Conservation (phyloP, 2,329 filamentous ascomycete species). For the Fusarium hainanense region DNA sequence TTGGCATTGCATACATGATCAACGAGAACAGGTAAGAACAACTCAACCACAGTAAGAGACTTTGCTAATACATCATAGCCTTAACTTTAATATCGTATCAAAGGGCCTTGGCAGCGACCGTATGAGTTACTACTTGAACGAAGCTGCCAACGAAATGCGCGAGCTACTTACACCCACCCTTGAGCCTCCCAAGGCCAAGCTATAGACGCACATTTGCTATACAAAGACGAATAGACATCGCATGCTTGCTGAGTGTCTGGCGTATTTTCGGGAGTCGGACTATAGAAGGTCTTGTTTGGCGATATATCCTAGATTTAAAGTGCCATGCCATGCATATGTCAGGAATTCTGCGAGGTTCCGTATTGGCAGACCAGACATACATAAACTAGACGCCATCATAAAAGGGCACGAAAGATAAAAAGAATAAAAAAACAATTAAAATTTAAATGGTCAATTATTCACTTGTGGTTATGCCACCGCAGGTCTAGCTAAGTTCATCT, state of each 20-base stretch:
- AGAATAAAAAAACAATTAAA: slow-evolving; percentile 14
- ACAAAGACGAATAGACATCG: neutral
- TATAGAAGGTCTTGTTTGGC: slow-evolving; percentile 2
- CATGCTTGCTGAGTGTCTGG: neutral
- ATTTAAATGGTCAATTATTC: slow-evolving; percentile 5
- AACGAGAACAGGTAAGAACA: slow-evolving; percentile 87
- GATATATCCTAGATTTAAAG: slow-evolving; percentile 26
- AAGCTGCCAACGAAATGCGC: slow-evolving; percentile 89
- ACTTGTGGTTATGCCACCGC: slow-evolving; percentile 13
- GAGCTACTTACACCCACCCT: slow-evolving; percentile 86
- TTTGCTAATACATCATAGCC: slow-evolving; percentile 61
- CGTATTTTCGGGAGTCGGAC: neutral
- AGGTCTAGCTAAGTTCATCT: slow-evolving; percentile 31
- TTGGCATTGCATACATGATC: slow-evolving; percentile 99
- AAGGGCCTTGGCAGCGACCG: slow-evolving; percentile 90
- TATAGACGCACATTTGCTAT: slow-evolving; percentile 63
- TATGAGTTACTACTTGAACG: slow-evolving; percentile 96
- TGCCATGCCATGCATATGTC: neutral
- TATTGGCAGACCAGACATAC: neutral
- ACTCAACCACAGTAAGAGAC: neutral
- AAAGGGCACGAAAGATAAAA: slow-evolving; percentile 17
- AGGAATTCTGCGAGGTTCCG: slow-evolving; percentile 9
- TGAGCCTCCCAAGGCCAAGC: slow-evolving; percentile 84
- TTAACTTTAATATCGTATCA: slow-evolving; percentile 98
- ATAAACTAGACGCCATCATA: slow-evolving; percentile 10